Base-by-base conservation (phyloP, 345 rosid species). In the Odontarrhena argentea region DNA sequence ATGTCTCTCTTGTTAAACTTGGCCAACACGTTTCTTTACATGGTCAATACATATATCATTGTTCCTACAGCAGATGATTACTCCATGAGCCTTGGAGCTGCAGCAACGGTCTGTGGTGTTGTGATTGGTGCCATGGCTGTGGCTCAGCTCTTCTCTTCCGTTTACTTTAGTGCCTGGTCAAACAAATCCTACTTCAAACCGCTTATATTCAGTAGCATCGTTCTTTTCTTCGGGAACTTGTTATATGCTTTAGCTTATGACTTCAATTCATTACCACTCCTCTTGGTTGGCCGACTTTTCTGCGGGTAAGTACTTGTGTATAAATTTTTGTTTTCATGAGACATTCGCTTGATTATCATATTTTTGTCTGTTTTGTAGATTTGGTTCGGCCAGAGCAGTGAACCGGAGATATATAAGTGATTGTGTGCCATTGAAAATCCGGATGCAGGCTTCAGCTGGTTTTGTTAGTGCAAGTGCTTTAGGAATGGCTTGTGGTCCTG, bases 401-500 rank as follows among this genome's bases (percentile, higher is more conserved):
- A 93, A 93, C 79, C 79, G 97, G 58, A 88, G 97, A 14, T 93
- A 90, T 62, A 93, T 93, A 81, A 93, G 98, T 40, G 97, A 93
- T 43, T 90, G 97, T 67, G 97, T 90, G 25, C 96, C 97, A 1
- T 71, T 85, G 74, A 88, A 77, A 68, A 73, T 86, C 54, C 87
- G 98, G 28, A 82, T 90, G 98, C 94, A 93, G 54, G 96, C 98
- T 67, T 93, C 97, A 13, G 97, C 98, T 0, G 98, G 92, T 63
- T 93, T 93, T 82, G 98, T 93, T 62, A 93, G 97, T 78, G 98
- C 97, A 53, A 93, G 98, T 85, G 98, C 98, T 74, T 83, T 93
- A n/a, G 97, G 98, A 71, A 90, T 93, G 98, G 98, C 98, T 8
- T 88, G 96, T 77, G 98, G 98, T 78, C 98, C 98, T 52, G 97